Evolutionary conservation across 1,284 basidiomycete species (phyloP).

Genomic region (Ustilago shanxiensis): DNA sequence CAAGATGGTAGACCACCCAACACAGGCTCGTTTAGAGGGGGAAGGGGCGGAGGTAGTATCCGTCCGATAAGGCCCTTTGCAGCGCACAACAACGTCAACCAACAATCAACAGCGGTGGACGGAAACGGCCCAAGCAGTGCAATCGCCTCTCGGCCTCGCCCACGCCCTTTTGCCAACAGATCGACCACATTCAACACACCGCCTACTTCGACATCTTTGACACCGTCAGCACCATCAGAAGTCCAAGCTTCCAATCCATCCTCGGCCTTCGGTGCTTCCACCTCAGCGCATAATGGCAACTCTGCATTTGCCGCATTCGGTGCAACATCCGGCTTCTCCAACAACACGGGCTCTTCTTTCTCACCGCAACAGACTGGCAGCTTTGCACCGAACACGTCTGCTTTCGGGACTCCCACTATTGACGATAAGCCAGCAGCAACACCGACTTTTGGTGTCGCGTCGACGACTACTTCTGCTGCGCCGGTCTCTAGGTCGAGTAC

Average conservation of each 20-base stretch:
- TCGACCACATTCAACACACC: conserved; percentile 40
- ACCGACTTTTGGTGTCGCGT: conserved; percentile 11
- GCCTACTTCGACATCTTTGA: neutral
- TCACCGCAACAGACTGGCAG: conserved; percentile 8
- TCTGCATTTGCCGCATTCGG: neutral
- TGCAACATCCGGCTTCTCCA: conserved; percentile 4
- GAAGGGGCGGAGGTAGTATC: conserved; percentile 28
- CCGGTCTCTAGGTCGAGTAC: neutral
- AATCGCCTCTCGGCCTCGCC: conserved; percentile 28
- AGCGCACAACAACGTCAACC: conserved; percentile 8
- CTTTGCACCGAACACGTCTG: conserved; percentile 14
- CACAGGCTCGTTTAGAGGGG: conserved; percentile 18
- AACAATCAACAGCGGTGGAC: neutral
- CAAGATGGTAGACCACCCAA: conserved; percentile 27
- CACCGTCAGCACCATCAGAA: neutral
- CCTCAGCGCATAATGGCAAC: neutral
- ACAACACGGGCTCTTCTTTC: conserved; percentile 18
- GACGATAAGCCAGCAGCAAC: neutral
- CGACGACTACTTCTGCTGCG: conserved; percentile 9
- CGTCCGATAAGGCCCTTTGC: conserved; percentile 35
- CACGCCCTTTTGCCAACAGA: conserved; percentile 38
- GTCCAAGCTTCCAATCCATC: neutral
- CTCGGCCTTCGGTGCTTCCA: conserved; percentile 7
- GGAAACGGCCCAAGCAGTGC: conserved; percentile 11
- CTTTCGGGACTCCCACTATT: conserved; percentile 16